These are phyloP conservation scores for Pichia sp. DNA, from an alignment of 1,139 yeast genomes.

Conservation along the genomic window DNA sequence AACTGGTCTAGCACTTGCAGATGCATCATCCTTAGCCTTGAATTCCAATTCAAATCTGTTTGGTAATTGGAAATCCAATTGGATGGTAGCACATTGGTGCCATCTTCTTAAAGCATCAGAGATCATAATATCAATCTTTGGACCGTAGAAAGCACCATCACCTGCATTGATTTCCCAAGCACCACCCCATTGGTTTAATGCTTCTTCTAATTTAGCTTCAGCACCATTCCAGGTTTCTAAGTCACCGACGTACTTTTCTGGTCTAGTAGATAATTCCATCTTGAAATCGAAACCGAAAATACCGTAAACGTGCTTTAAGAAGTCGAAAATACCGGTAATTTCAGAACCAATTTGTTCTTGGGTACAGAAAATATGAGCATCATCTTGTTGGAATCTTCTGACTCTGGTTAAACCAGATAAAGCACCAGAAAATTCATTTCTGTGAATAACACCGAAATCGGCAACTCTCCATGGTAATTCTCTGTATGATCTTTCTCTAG, in stretches of 20 bases:
- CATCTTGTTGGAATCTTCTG: slow-evolving; percentile 97
- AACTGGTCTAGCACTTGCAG: slow-evolving; percentile 67
- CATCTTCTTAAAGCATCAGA: slow-evolving; percentile 80
- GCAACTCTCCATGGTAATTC: slow-evolving; percentile 89
- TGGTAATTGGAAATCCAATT: slow-evolving; percentile 94
- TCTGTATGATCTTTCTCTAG: slow-evolving; percentile 81
- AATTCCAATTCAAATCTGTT: slow-evolving; percentile 79
- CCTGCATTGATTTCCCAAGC: slow-evolving; percentile 81
- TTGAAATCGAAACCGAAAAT: slow-evolving; percentile 78
- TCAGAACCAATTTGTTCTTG: slow-evolving; percentile 79
- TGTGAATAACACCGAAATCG: slow-evolving; percentile 91
- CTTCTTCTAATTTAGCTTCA: slow-evolving; percentile 65
- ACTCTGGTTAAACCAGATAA: slow-evolving; percentile 93
- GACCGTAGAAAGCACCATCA: slow-evolving; percentile 99
- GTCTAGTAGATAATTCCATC: slow-evolving; percentile 84
- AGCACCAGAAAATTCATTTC: slow-evolving; percentile 96
- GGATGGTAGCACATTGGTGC: slow-evolving; percentile 96
- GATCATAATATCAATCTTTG: slow-evolving; percentile 85
- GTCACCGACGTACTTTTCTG: slow-evolving; percentile 83
- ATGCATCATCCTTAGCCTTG: slow-evolving; percentile 65
- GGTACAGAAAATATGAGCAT: slow-evolving; percentile 95
- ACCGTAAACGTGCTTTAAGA: slow-evolving; percentile 75
- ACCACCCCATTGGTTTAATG: slow-evolving; percentile 58
- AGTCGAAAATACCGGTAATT: slow-evolving; percentile 68
- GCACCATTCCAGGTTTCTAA: slow-evolving; percentile 83